Conservation (phyloP, 1,139 yeast species). For the Pichia sp. region DNA sequence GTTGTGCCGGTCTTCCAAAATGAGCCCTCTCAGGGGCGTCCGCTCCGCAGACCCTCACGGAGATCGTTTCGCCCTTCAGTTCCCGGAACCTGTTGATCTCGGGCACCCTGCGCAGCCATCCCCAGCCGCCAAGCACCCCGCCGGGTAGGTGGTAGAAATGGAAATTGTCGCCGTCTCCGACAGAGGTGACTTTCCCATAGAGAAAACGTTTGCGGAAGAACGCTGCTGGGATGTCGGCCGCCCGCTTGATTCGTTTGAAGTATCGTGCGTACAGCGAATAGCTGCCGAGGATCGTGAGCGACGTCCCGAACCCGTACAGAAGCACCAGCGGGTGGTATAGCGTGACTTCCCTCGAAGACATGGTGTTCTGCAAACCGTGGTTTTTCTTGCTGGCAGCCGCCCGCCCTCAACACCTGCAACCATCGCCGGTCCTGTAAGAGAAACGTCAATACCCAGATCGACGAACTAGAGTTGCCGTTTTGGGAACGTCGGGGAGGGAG, state of each 20-base stretch:
- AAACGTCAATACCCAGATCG: not conserved
- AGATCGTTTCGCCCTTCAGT: slow-evolving; percentile 54
- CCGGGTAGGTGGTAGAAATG: slow-evolving; percentile 93
- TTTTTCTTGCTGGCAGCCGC: no score
- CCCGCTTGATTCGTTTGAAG: slow-evolving; percentile 37
- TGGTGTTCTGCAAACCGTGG: not conserved
- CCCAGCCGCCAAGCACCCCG: slow-evolving; percentile 86
- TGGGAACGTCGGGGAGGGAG: not conserved
- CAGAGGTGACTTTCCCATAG: slow-evolving; percentile 83
- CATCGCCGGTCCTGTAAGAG: no score
- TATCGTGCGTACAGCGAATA: slow-evolving; percentile 35
- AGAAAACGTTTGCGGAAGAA: slow-evolving; percentile 43
- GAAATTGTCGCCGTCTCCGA: slow-evolving; percentile 96
- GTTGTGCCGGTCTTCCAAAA: slow-evolving; percentile 93
- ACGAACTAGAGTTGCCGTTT: not conserved
- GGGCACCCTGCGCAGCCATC: slow-evolving; percentile 69
- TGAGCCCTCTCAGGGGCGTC: slow-evolving; percentile 98
- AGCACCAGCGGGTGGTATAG: slow-evolving; percentile 29
- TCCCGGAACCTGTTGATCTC: slow-evolving; percentile 39
- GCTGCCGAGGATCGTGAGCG: slow-evolving; percentile 32
- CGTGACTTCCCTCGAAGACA: slow-evolving; percentile 20
- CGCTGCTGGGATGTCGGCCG: slow-evolving; percentile 38
- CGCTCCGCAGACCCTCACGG: slow-evolving; percentile 83
- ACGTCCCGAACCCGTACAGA: slow-evolving; percentile 27
- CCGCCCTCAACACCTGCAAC: no score